Base-by-base conservation (phyloP, 345 rosid species). In the Salix viminalis region DNA sequence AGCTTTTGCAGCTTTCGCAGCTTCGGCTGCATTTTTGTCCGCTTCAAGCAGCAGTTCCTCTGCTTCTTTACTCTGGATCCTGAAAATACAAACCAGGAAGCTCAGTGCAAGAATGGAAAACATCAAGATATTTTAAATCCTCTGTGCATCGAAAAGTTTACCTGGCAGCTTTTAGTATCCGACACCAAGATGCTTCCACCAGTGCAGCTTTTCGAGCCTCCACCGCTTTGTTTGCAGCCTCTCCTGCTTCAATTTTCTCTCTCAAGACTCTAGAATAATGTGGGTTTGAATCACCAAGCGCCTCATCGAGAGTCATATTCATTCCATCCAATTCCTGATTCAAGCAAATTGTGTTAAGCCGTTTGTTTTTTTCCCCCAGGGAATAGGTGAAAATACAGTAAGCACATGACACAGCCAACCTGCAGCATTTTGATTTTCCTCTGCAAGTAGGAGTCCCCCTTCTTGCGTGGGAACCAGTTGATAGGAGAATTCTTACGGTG, bases 121-220 rank as follows among this genome's bases (percentile, higher is more conserved):
- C 32, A 39, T 48, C 12, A 34, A 65, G 18, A 61, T 60, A 8
- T 19, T 37, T 10, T 71, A 12, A 16, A 2, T 54, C 19, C 13
- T 56, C 61, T 10, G 26, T 23, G 7, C 28, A 74, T 13, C 18
- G 12, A 28, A 81, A 56, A 19, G 7, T 4, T 71, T 85, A 96
- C 99, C 97, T 88, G 74, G 99, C 97, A 52, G 97, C 97, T 77
- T 82, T 80, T 75, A 96, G 97, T 81, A 92, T 90, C 74, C 92
- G 84, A 84, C 91, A 91, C 98, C 99, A 94, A 73, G 99, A 94
- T 62, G 97, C 94, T 87, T 96, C 97, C 61, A 94, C 95, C 74
- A 94, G 42, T 58, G 97, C 98, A 81, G 96, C 97, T 81, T 91
- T 96, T 11, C 92, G 89, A 65, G 97, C 95, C 80, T 91, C 97